Evolutionary conservation across 805 yeast species (phyloP).

Genomic region (Teunomyces stri): DNA sequence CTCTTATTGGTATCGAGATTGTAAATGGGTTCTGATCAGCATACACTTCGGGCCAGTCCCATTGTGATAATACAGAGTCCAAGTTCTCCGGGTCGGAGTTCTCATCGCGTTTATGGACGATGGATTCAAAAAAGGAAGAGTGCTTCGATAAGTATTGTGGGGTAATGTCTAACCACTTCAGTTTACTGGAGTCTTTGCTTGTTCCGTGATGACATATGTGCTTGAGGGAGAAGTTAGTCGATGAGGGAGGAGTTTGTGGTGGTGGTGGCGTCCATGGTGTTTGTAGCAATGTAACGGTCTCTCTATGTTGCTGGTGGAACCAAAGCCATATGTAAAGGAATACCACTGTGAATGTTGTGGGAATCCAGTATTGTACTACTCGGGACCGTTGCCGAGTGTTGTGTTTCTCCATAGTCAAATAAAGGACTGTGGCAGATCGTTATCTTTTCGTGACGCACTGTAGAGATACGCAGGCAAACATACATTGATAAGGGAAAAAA

Average conservation of each 20-base stretch:
- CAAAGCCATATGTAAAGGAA: background rate
- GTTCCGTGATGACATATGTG: conserved; percentile 66
- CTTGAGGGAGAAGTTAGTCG: conserved; percentile 32
- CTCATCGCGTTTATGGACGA: conserved; percentile 3
- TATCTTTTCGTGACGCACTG: background rate
- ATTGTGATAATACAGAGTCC: conserved; percentile 11
- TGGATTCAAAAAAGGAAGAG: conserved; percentile 2
- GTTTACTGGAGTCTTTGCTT: conserved; percentile 33
- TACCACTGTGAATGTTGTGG: background rate
- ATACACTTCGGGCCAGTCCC: conserved; percentile 38
- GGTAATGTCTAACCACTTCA: conserved; percentile 48
- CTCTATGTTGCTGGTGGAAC: background rate
- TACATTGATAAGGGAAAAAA: background rate
- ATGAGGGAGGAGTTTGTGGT: background rate
- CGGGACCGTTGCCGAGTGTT: background rate
- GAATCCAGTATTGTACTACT: background rate
- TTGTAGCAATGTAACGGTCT: background rate
- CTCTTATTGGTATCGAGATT: conserved; percentile 28
- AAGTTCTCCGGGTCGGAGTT: conserved; percentile 6
- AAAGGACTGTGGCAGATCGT: conserved; percentile 1
- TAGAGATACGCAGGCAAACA: background rate
- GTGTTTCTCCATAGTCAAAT: background rate
- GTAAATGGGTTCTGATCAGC: conserved; percentile 40
- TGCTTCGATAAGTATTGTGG: conserved; percentile 30
- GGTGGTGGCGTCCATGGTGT: background rate